Evolutionary conservation across 768 basidiomycete species (phyloP).

Genomic region (Boletales sp.): DNA sequence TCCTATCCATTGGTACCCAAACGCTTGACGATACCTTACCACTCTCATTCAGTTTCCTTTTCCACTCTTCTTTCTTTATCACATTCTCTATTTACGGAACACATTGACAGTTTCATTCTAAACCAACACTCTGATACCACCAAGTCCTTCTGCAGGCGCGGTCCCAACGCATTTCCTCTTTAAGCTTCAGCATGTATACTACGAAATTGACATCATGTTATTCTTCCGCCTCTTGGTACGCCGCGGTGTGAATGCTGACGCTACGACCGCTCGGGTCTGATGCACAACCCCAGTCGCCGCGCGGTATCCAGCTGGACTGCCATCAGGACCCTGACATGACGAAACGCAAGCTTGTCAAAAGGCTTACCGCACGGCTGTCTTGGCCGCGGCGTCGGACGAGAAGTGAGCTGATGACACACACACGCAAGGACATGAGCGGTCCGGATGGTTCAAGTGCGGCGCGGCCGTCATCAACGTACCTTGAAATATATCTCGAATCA

Average conservation of each 20-base stretch:
- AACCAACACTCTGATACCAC: slow-evolving; percentile 25
- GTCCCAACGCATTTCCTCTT: slow-evolving; percentile 13
- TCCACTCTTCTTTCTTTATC: slow-evolving; percentile 23
- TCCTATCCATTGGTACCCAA: slow-evolving; percentile 24
- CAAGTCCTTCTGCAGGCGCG: slow-evolving; percentile 17
- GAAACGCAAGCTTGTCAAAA: neutral
- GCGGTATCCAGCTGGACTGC: slow-evolving; percentile 76
- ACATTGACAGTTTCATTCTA: slow-evolving; percentile 30
- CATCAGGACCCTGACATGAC: slow-evolving; percentile 10
- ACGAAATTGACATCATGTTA: slow-evolving; percentile 12
- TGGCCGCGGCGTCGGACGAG: slow-evolving; percentile 80
- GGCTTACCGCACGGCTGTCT: slow-evolving; percentile 84
- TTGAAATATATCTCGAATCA: slow-evolving; percentile 90
- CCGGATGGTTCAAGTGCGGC: neutral
- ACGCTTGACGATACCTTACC: slow-evolving; percentile 33
- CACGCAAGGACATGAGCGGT: neutral
- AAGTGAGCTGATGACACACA: slow-evolving; percentile 55
- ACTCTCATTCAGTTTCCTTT: slow-evolving; percentile 27
- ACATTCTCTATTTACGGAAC: slow-evolving; percentile 36
- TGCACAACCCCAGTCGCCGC: slow-evolving; percentile 95
- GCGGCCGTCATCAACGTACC: slow-evolving; percentile 36
- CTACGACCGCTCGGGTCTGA: slow-evolving; percentile 93
- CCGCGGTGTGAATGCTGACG: slow-evolving; percentile 93
- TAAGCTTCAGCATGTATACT: slow-evolving; percentile 19
- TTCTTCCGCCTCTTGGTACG: slow-evolving; percentile 48